phyloP scores from a whole-genome alignment of 1,139 yeast genomes.

The Blastobotrys capitulatus region DNA sequence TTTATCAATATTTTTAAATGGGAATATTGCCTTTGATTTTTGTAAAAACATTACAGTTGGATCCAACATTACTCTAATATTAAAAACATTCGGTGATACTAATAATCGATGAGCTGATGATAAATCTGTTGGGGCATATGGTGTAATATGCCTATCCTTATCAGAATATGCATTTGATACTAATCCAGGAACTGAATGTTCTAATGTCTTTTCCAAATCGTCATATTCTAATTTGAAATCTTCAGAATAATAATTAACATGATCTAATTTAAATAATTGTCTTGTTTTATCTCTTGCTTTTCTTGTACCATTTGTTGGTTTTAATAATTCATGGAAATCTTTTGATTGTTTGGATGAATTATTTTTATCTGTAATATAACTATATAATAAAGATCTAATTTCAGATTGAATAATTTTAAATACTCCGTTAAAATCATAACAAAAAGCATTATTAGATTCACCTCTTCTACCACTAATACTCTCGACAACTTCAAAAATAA shows the following conservation, averaged over 20 bases:
- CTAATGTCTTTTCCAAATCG: slow-evolving; percentile 27
- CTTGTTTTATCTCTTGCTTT: slow-evolving; percentile 17
- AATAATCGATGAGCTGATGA: slow-evolving; percentile 49
- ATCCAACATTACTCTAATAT: slow-evolving; percentile 70
- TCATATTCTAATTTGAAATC: slow-evolving; percentile 26
- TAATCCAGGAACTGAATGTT: slow-evolving; percentile 35
- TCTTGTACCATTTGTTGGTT: slow-evolving; percentile 4
- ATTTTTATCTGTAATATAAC: slow-evolving; percentile 45
- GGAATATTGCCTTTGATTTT: slow-evolving; percentile 41
- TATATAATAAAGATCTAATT: slow-evolving; percentile 48
- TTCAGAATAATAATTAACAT: slow-evolving; percentile 22
- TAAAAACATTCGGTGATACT: slow-evolving; percentile 71
- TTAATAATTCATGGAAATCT: slow-evolving; percentile 10
- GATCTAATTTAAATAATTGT: slow-evolving; percentile 23
- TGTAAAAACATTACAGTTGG: slow-evolving; percentile 54
- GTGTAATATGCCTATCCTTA: slow-evolving; percentile 13
- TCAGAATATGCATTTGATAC: slow-evolving; percentile 25
- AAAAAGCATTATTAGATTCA: slow-evolving; percentile 16
- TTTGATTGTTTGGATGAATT: slow-evolving; percentile 8
- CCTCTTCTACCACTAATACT: slow-evolving; percentile 28
- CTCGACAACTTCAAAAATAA: slow-evolving; percentile 51
- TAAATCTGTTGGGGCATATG: slow-evolving; percentile 21
- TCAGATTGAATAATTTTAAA: slow-evolving; percentile 60
- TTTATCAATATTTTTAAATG: slow-evolving; percentile 20
- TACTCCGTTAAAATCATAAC: slow-evolving; percentile 46